A percentile compares a stretch with the other conserved stretches of the same genome.
phyloP scores from a whole-genome alignment of 306 rosid species.

The Albizia julibrissin region DNA sequence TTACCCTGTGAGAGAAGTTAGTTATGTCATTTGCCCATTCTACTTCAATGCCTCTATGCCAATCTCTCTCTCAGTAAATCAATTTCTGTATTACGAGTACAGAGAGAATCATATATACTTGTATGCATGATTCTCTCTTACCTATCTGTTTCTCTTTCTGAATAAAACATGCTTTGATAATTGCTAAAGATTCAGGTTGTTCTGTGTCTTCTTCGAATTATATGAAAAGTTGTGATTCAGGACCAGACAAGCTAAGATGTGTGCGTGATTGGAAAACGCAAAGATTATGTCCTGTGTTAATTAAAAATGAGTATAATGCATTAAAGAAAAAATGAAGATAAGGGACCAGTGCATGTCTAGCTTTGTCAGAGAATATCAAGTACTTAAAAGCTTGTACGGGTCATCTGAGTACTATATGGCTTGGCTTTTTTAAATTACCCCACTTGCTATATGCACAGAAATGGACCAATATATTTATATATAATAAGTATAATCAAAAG shows the following conservation, averaged over 20 bases:
- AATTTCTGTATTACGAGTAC: not conserved
- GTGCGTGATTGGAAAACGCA: slow-evolving; percentile 10
- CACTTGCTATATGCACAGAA: slow-evolving; percentile 1
- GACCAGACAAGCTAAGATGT: slow-evolving; percentile 20
- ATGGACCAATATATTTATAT: not conserved
- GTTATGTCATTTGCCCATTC: slow-evolving; percentile 33
- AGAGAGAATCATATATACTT: not conserved
- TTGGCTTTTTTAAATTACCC: slow-evolving; percentile 17
- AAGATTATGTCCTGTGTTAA: slow-evolving; percentile 28
- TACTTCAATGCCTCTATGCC: not conserved
- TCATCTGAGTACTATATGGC: slow-evolving; percentile 11
- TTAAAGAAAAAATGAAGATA: slow-evolving; percentile 5
- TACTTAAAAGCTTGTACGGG: slow-evolving; percentile 51
- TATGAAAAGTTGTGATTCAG: not conserved
- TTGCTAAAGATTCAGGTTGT: not conserved
- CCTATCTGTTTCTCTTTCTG: not conserved
- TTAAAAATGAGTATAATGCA: slow-evolving; percentile 14
- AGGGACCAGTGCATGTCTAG: slow-evolving; percentile 11
- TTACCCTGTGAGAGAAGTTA: slow-evolving; percentile 55
- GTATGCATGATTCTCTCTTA: not conserved
- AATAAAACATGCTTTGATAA: not conserved
- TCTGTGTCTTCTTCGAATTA: not conserved
- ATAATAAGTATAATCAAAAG: not conserved
- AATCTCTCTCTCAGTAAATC: not conserved
- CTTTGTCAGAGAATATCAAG: slow-evolving; percentile 59